phyloP scores from a whole-genome alignment of 805 yeast genomes.

The Barnettozyma populi region DNA sequence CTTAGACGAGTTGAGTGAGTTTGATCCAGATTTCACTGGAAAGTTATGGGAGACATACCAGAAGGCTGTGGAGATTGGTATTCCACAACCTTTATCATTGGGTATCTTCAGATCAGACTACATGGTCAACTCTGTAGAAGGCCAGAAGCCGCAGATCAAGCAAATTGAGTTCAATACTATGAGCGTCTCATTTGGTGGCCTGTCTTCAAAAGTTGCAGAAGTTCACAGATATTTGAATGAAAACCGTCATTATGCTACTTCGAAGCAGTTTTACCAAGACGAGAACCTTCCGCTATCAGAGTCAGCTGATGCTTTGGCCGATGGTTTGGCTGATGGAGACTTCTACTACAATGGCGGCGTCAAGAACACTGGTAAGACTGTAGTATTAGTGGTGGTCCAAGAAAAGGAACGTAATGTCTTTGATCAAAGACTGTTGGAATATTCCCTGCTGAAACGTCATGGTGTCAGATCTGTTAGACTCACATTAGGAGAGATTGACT shows the following conservation, averaged over 20 bases:
- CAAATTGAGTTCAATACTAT: conserved; percentile 97
- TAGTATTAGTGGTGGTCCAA: conserved; percentile 76
- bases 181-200: conserved; percentile 91
- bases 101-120: conserved; percentile 92
- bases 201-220: conserved; percentile 73
- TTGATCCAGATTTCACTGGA: conserved; percentile 78
- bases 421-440: conserved; percentile 87
- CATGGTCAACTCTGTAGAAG: conserved; percentile 52
- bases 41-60: conserved; percentile 59
- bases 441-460: conserved; percentile 49
- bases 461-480: conserved; percentile 61
- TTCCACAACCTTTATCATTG: conserved; percentile 61
- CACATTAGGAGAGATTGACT: conserved; percentile 54
- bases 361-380: conserved; percentile 31
- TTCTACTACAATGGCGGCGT: conserved; percentile 40
- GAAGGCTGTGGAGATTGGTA: conserved; percentile 41
- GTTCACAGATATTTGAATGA: conserved; percentile 64
- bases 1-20: conserved; percentile 46
- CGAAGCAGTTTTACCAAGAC: conserved; percentile 38
- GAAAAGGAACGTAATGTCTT: conserved; percentile 82
- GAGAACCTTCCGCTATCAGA: conserved; percentile 59
- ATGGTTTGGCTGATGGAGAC: conserved; percentile 66
- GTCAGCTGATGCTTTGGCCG: conserved; percentile 56
- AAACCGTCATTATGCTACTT: conserved; percentile 46
- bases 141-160: conserved; percentile 48